Percentiles rank a stretch among this genome's conserved stretches.
These are phyloP conservation scores for Ramularia collo-cygni DNA, from an alignment of 2,329 filamentous ascomycete species.

Conservation along the genomic window DNA sequence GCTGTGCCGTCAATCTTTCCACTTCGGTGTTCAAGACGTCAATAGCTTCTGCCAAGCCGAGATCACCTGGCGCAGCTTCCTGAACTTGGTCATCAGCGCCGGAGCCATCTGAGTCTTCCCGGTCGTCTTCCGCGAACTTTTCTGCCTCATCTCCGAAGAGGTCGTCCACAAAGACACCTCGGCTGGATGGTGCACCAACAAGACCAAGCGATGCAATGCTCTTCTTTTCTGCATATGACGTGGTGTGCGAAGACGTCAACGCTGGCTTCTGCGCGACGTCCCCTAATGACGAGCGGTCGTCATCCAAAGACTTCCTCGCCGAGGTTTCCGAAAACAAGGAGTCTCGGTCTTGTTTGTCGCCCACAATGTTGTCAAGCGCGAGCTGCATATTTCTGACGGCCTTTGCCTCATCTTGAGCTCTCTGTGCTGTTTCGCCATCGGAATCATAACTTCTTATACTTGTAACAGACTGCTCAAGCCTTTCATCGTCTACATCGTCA, in stretches of 20 bases:
- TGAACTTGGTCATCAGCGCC: constrained; percentile 74
- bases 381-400: constrained; percentile 91
- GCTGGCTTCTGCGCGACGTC: constrained; percentile 13
- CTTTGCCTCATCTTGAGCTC: constrained; percentile 58
- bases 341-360: constrained; percentile 59
- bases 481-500: constrained; percentile 69
- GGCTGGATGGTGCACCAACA: constrained; percentile 77
- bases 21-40: constrained; percentile 82
- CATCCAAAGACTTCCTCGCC: constrained; percentile 50
- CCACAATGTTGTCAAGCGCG: constrained; percentile 87
- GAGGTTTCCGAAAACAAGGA: constrained; percentile 58
- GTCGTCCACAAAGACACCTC: constrained; percentile 88
- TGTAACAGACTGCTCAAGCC: constrained; percentile 67
- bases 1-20: constrained; percentile 78
- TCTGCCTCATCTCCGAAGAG: constrained; percentile 88
- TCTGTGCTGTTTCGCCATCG: constrained; percentile 51
- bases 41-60: constrained; percentile 90
- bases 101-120: constrained; percentile 60
- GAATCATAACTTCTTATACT: constrained; percentile 77
- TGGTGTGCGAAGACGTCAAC: constrained; percentile 5
- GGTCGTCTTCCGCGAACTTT: constrained; percentile 78
- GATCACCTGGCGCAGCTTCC: constrained; percentile 87
- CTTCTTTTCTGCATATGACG: constrained; percentile 56
- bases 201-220: constrained; percentile 88
- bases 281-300: constrained; percentile 10